These are phyloP conservation scores for Carex pumila DNA, from an alignment of 176 grass and related monocot species.

Conservation along the genomic window DNA sequence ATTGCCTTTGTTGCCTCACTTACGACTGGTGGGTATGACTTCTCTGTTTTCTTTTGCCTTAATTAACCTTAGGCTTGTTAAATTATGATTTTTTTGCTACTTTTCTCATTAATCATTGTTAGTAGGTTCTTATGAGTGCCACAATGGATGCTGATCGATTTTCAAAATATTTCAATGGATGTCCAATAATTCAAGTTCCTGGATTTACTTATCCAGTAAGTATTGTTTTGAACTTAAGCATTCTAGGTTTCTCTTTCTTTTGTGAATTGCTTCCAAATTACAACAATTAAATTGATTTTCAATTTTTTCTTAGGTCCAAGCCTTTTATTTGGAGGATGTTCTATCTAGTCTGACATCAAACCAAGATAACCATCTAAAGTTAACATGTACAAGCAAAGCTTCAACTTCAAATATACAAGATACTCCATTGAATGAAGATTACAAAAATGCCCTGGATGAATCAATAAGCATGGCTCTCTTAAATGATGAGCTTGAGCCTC, in stretches of 20 bases:
- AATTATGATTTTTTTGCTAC: constrained; percentile 14
- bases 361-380: constrained; percentile 57
- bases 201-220: constrained; percentile 94
- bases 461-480: constrained; percentile 73
- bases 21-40: constrained; percentile 56
- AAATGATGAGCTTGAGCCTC: constrained; percentile 86
- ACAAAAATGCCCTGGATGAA: constrained; percentile 77
- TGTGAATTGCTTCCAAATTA: background rate
- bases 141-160: constrained; percentile 83
- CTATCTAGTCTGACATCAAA: constrained; percentile 67
- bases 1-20: constrained; percentile 70
- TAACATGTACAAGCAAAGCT: background rate
- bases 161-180: constrained; percentile 90
- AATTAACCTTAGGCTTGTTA: background rate
- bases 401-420: constrained; percentile 25
- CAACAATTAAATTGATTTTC: constrained; percentile 1
- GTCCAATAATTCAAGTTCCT: constrained; percentile 85
- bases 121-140: constrained; percentile 94
- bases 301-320: constrained; percentile 55
- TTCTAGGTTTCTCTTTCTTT: background rate
- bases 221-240: constrained; percentile 12
- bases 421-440: constrained; percentile 48
- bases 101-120: constrained; percentile 21
- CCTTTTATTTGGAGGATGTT: constrained; percentile 94
- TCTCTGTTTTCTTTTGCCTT: constrained; percentile 19